These are phyloP conservation scores for Kappamyces sp. DNA, from an alignment of 192 early-diverging fungal species.

Conservation along the genomic window DNA sequence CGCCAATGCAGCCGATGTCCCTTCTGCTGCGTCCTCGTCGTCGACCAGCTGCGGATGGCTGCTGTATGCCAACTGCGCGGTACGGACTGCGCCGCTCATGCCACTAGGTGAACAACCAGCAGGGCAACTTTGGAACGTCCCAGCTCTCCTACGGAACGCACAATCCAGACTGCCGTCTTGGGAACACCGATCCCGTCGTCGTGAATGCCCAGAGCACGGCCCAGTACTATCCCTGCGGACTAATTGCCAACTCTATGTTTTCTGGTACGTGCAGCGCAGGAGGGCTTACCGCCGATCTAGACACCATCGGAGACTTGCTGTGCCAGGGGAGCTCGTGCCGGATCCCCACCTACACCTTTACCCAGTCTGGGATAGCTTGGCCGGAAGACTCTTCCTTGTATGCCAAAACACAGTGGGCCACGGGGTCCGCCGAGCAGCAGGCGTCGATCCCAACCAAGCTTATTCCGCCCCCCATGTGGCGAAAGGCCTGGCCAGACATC, in stretches of 20 bases:
- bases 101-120: slow-evolving; percentile 34
- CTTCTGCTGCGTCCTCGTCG: not conserved
- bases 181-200: not conserved
- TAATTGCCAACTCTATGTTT: slow-evolving; percentile 98
- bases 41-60: slow-evolving; percentile 4
- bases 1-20: not conserved
- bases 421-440: slow-evolving; percentile 22
- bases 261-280: slow-evolving; percentile 55
- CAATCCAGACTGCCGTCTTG: slow-evolving; percentile 8
- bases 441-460: slow-evolving; percentile 43
- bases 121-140: slow-evolving; percentile 54
- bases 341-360: slow-evolving; percentile 37
- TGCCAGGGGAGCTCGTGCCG: slow-evolving; percentile 23
- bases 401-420: slow-evolving; percentile 25
- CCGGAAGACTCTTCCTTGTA: slow-evolving; percentile 69
- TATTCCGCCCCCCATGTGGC: slow-evolving; percentile 87
- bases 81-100: not conserved
- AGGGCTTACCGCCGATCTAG: slow-evolving; percentile 34
- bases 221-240: slow-evolving; percentile 88
- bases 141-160: slow-evolving; percentile 9
- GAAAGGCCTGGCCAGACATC: slow-evolving; percentile 40
- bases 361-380: slow-evolving; percentile 79
- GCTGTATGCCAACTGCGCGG: slow-evolving; percentile 9
- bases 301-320: slow-evolving; percentile 37
- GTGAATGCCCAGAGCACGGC: slow-evolving; percentile 13